Evolutionary conservation across 805 yeast genomes (phyloP), one percentile per base, ranked within the genome.

Genomic region (Groenewaldozyma salmanticensis): DNA sequence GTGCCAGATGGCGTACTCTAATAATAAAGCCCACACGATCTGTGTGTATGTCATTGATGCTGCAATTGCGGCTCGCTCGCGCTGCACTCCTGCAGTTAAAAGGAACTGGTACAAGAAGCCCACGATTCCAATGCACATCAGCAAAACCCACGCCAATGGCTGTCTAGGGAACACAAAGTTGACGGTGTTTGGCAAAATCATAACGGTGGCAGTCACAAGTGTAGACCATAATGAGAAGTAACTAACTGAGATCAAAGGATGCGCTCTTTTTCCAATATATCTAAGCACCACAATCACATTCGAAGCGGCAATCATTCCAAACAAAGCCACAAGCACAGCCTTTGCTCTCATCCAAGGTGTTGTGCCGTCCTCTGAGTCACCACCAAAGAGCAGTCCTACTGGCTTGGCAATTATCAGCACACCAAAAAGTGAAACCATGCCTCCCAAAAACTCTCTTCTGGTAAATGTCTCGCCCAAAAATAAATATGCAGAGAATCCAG

Each of bases 321-420:
- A 42, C 11, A 86, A 59, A 0, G 83, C 85, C 24, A 79, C 73
- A 11, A 64, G 49, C 0, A 82, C 70, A 0, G 90, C 94, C 2
- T 74, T 42, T n/a, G 79, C 85, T 9, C 68, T 61, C 3, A 62
- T 16, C 21, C 21, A 21, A 5, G 27, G 35, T n/a, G 16, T 27
- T 2, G 17, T 38, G 9, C 7, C 15, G 15, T 27, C 40, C n/a
- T 31, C 42, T 9, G 45, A 29, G 66, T 33, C 40, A 2, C 41
- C 45, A 16, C 35, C 39, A 31, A 83, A 81, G 52, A 84, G 78
- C 27, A 86, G 47, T 47, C 81, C 82, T 6, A 74, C 64, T 1
- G 96, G 96, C 54, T 84, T 74, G 1, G 95, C 90, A 50, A 87
- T 82, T 21, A 87, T 58, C 1, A 85, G 46, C 2, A 88, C 95